phyloP scores from a whole-genome alignment of 176 grass and related monocot species.

The Carex scoparia region DNA sequence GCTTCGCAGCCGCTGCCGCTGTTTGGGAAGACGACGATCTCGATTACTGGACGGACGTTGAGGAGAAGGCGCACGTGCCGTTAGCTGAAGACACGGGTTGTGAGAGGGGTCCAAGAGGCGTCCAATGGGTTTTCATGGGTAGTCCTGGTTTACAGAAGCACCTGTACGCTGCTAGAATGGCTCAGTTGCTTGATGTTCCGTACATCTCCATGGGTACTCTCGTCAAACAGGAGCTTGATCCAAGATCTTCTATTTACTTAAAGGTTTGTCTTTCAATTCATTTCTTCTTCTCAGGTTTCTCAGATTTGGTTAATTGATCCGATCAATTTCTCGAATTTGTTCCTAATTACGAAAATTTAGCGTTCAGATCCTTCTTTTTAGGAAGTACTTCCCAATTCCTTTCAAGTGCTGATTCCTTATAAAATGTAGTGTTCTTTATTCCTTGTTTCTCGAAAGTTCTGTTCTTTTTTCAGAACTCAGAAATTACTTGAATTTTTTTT shows the following conservation, averaged over 20 bases:
- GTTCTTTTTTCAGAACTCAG: not conserved
- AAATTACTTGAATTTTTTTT: not conserved
- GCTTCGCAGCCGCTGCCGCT: constrained; percentile 39
- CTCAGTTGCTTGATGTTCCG: constrained; percentile 69
- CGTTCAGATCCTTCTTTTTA: not conserved
- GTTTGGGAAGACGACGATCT: constrained; percentile 42
- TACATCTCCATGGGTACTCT: constrained; percentile 96
- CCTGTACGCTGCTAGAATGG: constrained; percentile 76
- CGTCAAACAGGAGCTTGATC: constrained; percentile 67
- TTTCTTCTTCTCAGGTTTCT: not conserved
- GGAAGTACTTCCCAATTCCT: not conserved
- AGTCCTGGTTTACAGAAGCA: constrained; percentile 73
- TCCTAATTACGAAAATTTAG: not conserved
- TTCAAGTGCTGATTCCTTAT: not conserved
- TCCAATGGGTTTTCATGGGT: constrained; percentile 96
- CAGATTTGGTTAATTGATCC: not conserved
- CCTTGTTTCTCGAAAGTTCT: not conserved
- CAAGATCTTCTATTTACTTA: constrained; percentile 53
- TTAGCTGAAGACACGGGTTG: constrained; percentile 8
- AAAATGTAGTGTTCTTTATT: too few species aligned
- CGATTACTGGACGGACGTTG: constrained; percentile 62
- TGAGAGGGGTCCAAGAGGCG: constrained; percentile 24
- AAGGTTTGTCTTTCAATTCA: constrained; percentile 37
- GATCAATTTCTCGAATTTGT: not conserved
- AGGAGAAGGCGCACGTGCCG: constrained; percentile 40